Percentiles rank a stretch among this genome's conserved stretches.
These are phyloP conservation scores for Boletales sp. DNA, from an alignment of 768 basidiomycete species.

Conservation along the genomic window DNA sequence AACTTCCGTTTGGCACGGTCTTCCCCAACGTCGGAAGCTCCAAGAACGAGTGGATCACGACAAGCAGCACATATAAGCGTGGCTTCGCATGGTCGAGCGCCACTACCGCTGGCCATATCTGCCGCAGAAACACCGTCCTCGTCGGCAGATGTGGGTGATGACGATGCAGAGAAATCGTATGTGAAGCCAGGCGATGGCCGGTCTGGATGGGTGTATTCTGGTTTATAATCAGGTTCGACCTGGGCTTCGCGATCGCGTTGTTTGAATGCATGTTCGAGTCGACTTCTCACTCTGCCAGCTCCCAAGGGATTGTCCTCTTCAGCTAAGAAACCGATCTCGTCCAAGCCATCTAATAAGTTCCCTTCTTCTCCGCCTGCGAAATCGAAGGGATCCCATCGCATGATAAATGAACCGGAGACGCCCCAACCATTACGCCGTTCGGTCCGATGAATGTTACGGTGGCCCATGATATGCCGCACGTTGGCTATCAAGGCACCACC, in stretches of 20 bases:
- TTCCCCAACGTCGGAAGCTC: constrained; percentile 44
- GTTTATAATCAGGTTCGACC: constrained; percentile 44
- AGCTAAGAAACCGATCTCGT: constrained; percentile 14
- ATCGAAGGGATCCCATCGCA: constrained; percentile 31
- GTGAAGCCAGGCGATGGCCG: constrained; percentile 60
- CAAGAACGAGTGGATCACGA: constrained; percentile 57
- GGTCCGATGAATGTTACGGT: constrained; percentile 8
- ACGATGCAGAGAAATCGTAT: constrained; percentile 53
- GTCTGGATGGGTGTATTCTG: constrained; percentile 62
- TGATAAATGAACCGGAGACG: constrained; percentile 24
- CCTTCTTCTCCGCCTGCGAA: constrained; percentile 12
- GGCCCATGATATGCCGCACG: constrained; percentile 27
- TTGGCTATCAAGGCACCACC: constrained; percentile 60
- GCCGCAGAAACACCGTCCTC: constrained; percentile 38
- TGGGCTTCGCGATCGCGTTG: constrained; percentile 11
- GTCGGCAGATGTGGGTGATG: constrained; percentile 25
- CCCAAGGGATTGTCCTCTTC: constrained; percentile 11
- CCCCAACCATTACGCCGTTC: constrained; percentile 21
- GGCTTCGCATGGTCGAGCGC: constrained; percentile 29
- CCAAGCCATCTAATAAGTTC: constrained; percentile 11
- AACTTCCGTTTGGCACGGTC: constrained; percentile 48
- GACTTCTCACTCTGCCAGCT: constrained; percentile 15
- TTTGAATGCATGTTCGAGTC: constrained; percentile 23
- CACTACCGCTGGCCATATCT: constrained; percentile 21
- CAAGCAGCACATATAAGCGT: constrained; percentile 68